These are phyloP conservation scores for Hypoxylon sp. DNA, from an alignment of 2,329 filamentous ascomycete genomes.

Conservation along the genomic window DNA sequence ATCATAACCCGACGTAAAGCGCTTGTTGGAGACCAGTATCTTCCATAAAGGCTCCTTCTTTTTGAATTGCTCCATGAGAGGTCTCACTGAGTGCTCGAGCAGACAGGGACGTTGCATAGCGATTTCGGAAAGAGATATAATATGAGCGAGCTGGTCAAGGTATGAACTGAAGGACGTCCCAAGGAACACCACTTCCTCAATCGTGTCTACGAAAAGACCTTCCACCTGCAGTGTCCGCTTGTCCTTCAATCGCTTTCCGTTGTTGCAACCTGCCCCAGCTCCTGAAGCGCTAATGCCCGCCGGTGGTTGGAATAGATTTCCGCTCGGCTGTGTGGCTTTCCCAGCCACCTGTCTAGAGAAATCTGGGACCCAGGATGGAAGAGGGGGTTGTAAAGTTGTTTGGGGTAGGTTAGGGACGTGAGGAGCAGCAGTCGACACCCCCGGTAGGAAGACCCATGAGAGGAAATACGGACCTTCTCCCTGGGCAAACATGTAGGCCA, in stretches of 20 bases:
- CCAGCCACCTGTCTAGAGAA: constrained; percentile 12
- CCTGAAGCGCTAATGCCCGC: constrained; percentile 20
- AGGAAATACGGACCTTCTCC: constrained; percentile 24
- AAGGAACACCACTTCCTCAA: constrained; percentile 24
- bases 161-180: constrained; percentile 8
- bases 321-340: constrained; percentile 12
- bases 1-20: constrained; percentile 20
- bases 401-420: constrained; percentile 6
- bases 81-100: background rate
- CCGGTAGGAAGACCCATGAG: constrained; percentile 10
- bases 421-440: constrained; percentile 17
- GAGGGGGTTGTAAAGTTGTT: constrained; percentile 14
- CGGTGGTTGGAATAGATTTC: constrained; percentile 14
- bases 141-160: constrained; percentile 5
- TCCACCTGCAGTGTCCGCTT: constrained; percentile 22
- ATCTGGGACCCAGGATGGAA: constrained; percentile 28
- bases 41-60: constrained; percentile 17
- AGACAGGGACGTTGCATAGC: constrained; percentile 8
- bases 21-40: constrained; percentile 13
- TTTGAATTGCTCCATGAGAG: constrained; percentile 16
- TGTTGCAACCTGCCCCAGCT: constrained; percentile 10
- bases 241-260: constrained; percentile 17
- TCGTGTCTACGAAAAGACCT: constrained; percentile 30
- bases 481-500: constrained; percentile 21
- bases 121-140: constrained; percentile 9